phyloP scores from a whole-genome alignment of 106 monocot species.

The Apostasia ramifera region DNA sequence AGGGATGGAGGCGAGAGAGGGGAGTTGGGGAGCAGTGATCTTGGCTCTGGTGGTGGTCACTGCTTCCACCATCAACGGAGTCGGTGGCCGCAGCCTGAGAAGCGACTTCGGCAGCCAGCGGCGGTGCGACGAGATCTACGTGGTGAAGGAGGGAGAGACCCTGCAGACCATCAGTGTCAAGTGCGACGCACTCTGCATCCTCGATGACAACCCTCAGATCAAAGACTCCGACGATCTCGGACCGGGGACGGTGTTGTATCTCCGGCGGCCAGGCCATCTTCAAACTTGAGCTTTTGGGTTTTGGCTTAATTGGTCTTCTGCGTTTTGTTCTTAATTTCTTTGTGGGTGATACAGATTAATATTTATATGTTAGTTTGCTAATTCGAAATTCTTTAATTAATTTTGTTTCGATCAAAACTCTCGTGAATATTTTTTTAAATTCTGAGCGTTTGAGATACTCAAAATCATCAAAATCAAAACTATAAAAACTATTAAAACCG shows the following conservation, averaged over 20 bases:
- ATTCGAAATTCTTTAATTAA: no score
- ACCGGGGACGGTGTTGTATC: conserved; percentile 19
- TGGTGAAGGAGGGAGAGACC: conserved; percentile 25
- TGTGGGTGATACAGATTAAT: no score
- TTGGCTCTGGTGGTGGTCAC: neutral
- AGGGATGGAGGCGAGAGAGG: neutral
- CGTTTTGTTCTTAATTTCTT: no score
- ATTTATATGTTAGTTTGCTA: no score
- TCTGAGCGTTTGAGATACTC: no score
- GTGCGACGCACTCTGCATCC: conserved; percentile 10
- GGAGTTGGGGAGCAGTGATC: neutral
- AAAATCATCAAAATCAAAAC: no score
- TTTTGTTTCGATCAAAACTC: no score
- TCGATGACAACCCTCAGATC: conserved; percentile 26
- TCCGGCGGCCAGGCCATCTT: neutral
- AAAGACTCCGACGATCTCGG: conserved; percentile 25
- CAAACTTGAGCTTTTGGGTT: no score
- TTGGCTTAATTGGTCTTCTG: no score
- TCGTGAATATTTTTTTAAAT: no score
- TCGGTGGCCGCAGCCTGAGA: neutral
- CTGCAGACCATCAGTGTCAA: conserved; percentile 30
- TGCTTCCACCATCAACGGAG: neutral
- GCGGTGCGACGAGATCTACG: conserved; percentile 19
- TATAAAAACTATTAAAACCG: no score
- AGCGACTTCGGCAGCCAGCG: neutral